Evolutionary conservation across 768 basidiomycete species (phyloP).

Genomic region (Obba rivulosa): DNA sequence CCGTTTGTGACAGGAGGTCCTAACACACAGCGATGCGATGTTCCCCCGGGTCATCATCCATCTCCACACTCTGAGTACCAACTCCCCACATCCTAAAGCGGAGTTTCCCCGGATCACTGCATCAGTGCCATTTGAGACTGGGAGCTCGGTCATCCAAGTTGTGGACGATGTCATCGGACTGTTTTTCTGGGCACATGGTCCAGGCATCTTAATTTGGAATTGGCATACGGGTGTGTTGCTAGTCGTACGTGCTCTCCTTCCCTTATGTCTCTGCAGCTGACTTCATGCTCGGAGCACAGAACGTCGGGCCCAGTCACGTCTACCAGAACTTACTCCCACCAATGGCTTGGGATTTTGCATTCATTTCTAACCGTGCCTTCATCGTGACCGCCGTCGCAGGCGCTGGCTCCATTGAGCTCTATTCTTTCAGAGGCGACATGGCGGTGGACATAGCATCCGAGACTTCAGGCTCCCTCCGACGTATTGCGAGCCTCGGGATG

Average conservation of each 20-base stretch:
- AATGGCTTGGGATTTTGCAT: slow-evolving; percentile 36
- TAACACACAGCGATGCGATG: background rate
- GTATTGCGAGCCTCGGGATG: slow-evolving; percentile 21
- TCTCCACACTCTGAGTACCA: slow-evolving; percentile 35
- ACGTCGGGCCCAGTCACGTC: background rate
- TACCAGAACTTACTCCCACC: too few species aligned
- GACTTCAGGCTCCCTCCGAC: background rate
- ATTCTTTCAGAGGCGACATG: slow-evolving; percentile 25
- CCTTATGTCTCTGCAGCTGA: background rate
- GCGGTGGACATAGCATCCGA: background rate
- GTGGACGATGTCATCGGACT: slow-evolving; percentile 50
- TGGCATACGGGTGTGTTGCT: slow-evolving; percentile 42
- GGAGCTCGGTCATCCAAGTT: slow-evolving; percentile 41
- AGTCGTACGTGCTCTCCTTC: slow-evolving; percentile 33
- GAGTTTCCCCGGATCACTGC: slow-evolving; percentile 21
- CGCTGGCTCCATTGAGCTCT: slow-evolving; percentile 39
- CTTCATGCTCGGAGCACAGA: background rate
- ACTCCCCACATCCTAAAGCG: slow-evolving; percentile 39
- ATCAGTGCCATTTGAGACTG: slow-evolving; percentile 18
- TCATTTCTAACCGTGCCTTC: slow-evolving; percentile 39
- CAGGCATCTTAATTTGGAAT: slow-evolving; percentile 43
- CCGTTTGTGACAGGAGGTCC: background rate
- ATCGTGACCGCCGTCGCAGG: slow-evolving; percentile 32
- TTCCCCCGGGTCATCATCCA: slow-evolving; percentile 29
- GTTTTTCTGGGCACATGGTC: slow-evolving; percentile 27